Conservation (phyloP, 2,329 filamentous ascomycete genomes). For the Sphaceloma murrayae region DNA sequence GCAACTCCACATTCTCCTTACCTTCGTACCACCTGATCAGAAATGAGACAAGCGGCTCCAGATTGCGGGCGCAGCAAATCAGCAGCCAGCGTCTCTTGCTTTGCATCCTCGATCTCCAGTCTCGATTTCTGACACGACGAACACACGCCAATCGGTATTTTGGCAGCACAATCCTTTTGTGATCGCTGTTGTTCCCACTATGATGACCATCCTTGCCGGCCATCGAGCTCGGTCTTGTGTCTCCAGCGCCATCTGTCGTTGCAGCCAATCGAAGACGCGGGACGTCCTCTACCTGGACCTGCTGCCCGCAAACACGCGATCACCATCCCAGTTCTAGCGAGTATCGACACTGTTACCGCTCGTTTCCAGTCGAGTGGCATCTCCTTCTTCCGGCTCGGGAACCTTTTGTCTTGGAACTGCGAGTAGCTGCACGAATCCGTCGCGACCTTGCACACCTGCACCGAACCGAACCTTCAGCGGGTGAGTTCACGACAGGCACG, state of each 20-base stretch:
- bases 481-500: too few species aligned
- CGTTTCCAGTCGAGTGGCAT: slow-evolving; percentile 5
- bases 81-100: not conserved
- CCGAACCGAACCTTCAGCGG: too few species aligned
- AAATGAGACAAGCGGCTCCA: not conserved
- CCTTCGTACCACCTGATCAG: not conserved
- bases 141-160: slow-evolving; percentile 9
- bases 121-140: not conserved
- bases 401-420: too few species aligned
- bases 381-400: slow-evolving; percentile 5
- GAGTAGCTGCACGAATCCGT: too few species aligned
- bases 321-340: slow-evolving; percentile 8
- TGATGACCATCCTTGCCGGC: slow-evolving; percentile 3
- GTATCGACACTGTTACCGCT: slow-evolving; percentile 11
- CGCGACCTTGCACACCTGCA: too few species aligned
- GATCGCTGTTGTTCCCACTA: slow-evolving; percentile 2
- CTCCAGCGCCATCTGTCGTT: slow-evolving; percentile 2
- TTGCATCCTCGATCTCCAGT: slow-evolving; percentile 14
- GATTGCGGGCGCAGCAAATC: slow-evolving; percentile 3
- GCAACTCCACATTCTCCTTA: not conserved
- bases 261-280: slow-evolving; percentile 4
- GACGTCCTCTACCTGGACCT: not conserved
- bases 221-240: slow-evolving; percentile 7
- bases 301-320: slow-evolving; percentile 12
- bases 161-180: not conserved